A percentile compares a stretch with the other conserved stretches of the same genome.
These are phyloP conservation scores for Fomitopsis palustris DNA, from an alignment of 1,284 basidiomycete species.

Conservation along the genomic window DNA sequence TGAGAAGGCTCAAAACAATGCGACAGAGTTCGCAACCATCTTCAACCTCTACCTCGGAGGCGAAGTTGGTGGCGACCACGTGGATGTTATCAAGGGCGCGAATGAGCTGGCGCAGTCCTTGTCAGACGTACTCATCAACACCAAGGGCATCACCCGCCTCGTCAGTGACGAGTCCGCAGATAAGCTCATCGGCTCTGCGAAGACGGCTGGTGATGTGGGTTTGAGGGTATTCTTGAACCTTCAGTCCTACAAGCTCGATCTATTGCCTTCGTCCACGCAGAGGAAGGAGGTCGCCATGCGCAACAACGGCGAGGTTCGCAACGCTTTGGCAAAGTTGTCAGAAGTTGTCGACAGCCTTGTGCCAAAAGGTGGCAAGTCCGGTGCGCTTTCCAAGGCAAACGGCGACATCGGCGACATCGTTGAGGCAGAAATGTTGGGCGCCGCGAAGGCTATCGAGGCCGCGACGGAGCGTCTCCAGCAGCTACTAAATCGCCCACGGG, in stretches of 20 bases:
- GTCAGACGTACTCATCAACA: constrained; percentile 87
- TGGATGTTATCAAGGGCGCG: constrained; percentile 97
- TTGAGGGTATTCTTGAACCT: constrained; percentile 93
- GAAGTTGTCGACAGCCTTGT: constrained; percentile 85
- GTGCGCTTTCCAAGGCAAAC: constrained; percentile 71
- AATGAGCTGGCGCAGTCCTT: constrained; percentile 96
- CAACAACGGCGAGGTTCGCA: constrained; percentile 84
- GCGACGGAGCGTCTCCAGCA: constrained; percentile 89
- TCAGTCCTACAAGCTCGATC: constrained; percentile 91
- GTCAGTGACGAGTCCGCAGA: constrained; percentile 88
- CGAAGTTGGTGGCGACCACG: constrained; percentile 90
- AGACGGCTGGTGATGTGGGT: constrained; percentile 82
- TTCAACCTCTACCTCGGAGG: constrained; percentile 91
- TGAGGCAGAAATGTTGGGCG: constrained; percentile 93
- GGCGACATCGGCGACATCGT: constrained; percentile 97
- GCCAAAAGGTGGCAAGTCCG: constrained; percentile 78
- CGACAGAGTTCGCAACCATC: constrained; percentile 93
- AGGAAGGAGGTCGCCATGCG: constrained; percentile 87
- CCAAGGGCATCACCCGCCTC: constrained; percentile 94
- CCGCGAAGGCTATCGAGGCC: constrained; percentile 90
- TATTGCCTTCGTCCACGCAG: constrained; percentile 65
- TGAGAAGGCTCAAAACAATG: constrained; percentile 92
- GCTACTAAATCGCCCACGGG: constrained; percentile 87
- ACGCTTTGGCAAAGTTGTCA: constrained; percentile 81
- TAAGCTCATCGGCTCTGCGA: constrained; percentile 85